These are phyloP conservation scores for Gynostemma pentaphyllum DNA, from an alignment of 306 rosid genomes.

Conservation along the genomic window DNA sequence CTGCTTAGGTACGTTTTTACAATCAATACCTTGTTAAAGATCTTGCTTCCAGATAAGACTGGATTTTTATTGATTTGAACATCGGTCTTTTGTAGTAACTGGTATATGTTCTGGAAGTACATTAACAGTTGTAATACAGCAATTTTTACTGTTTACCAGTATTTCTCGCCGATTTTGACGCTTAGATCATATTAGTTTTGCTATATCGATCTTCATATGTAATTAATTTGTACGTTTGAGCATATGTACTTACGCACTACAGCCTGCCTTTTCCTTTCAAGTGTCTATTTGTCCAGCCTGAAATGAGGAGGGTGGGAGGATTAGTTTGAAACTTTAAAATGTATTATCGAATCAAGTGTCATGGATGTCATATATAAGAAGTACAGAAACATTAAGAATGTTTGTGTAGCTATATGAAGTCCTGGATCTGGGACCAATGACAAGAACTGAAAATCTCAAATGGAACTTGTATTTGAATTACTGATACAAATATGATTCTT, in stretches of 20 bases:
- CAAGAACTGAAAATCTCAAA: not conserved
- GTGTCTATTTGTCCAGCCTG: not conserved
- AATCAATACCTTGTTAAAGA: not conserved
- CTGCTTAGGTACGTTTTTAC: slow-evolving; percentile 51
- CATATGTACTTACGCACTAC: not conserved
- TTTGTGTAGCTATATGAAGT: not conserved
- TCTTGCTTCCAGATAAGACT: not conserved
- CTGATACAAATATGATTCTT: not conserved
- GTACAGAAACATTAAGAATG: not conserved
- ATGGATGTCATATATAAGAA: not conserved
- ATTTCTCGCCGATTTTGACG: not conserved
- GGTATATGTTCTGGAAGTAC: not conserved
- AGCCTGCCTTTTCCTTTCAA: not conserved
- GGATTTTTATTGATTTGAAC: not conserved
- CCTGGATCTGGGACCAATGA: not conserved
- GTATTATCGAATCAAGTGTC: not conserved
- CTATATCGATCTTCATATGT: not conserved
- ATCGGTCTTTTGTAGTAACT: not conserved
- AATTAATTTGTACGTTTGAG: not conserved
- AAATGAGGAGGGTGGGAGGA: not conserved
- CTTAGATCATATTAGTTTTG: not conserved
- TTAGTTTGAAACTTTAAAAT: slow-evolving; percentile 1
- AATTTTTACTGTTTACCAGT: not conserved
- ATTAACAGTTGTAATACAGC: not conserved
- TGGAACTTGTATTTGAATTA: not conserved